A percentile compares a stretch with the other conserved stretches of the same genome.
These are phyloP conservation scores for Ilyonectria sp. DNA, from an alignment of 2,329 filamentous ascomycete species.

Conservation along the genomic window DNA sequence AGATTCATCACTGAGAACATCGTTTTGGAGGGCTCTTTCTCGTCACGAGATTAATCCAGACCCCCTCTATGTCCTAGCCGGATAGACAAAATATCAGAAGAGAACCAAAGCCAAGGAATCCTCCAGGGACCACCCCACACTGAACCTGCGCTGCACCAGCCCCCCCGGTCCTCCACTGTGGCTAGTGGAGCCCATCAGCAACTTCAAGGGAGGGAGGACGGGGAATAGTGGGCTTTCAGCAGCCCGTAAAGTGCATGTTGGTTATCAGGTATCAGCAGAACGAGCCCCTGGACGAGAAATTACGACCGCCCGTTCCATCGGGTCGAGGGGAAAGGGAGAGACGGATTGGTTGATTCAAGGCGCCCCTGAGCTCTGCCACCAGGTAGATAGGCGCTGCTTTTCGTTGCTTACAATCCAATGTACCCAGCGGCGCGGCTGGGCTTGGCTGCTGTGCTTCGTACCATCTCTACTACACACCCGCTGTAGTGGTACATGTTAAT, in stretches of 20 bases:
- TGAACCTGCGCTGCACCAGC: not conserved
- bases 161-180: constrained; percentile 9
- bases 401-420: too few relatives aligned
- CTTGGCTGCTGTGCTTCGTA: not conserved
- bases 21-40: not conserved
- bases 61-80: not conserved
- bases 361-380: constrained; percentile 10
- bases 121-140: constrained; percentile 21
- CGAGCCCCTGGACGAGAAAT: constrained; percentile 28
- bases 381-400: too few relatives aligned
- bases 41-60: not conserved
- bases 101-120: not conserved
- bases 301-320: constrained; percentile 3
- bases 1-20: not conserved
- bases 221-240: constrained; percentile 18
- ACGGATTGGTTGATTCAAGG: not conserved
- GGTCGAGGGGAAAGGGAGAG: not conserved
- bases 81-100: not conserved
- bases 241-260: constrained; percentile 20
- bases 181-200: not conserved
- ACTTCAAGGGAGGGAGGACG: not conserved
- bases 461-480: not conserved
- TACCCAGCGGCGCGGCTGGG: not conserved
- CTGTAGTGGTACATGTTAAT: not conserved
- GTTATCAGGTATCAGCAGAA: constrained; percentile 23